These are phyloP conservation scores for Linnemannia schmuckeri DNA, from an alignment of 192 early-diverging fungal genomes.

Conservation along the genomic window DNA sequence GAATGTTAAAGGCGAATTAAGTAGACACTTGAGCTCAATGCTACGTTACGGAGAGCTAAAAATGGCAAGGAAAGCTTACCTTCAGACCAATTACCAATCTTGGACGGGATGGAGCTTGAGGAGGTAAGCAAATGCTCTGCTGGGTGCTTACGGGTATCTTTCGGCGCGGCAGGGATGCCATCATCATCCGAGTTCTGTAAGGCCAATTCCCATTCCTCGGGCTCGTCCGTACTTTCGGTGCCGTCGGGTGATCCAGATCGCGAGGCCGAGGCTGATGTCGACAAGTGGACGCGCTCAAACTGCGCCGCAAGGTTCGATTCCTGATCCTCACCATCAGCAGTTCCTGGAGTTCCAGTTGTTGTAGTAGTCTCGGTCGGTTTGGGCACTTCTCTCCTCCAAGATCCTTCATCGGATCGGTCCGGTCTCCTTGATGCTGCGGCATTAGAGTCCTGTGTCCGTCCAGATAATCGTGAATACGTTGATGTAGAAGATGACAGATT, in stretches of 20 bases:
- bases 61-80: not conserved
- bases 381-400: constrained; percentile 11
- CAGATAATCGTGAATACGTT: not conserved
- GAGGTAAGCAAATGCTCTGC: constrained; percentile 28
- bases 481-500: constrained; percentile 1
- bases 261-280: not conserved
- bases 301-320: not conserved
- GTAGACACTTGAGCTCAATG: no score
- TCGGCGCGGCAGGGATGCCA: constrained; percentile 24
- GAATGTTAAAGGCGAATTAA: not conserved
- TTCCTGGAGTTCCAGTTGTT: not conserved
- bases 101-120: not conserved
- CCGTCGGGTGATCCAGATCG: constrained; percentile 1
- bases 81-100: constrained; percentile 46
- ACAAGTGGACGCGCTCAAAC: constrained; percentile 11
- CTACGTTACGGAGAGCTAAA: not conserved
- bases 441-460: not conserved
- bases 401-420: constrained; percentile 21
- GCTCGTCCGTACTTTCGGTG: constrained; percentile 29
- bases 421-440: constrained; percentile 8
- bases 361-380: not conserved
- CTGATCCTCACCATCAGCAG: not conserved
- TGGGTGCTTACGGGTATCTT: constrained; percentile 15
- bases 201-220: constrained; percentile 53
- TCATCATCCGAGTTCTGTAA: constrained; percentile 43